phyloP scores from a whole-genome alignment of 805 yeast genomes.

The Kodamaea laetipori region DNA sequence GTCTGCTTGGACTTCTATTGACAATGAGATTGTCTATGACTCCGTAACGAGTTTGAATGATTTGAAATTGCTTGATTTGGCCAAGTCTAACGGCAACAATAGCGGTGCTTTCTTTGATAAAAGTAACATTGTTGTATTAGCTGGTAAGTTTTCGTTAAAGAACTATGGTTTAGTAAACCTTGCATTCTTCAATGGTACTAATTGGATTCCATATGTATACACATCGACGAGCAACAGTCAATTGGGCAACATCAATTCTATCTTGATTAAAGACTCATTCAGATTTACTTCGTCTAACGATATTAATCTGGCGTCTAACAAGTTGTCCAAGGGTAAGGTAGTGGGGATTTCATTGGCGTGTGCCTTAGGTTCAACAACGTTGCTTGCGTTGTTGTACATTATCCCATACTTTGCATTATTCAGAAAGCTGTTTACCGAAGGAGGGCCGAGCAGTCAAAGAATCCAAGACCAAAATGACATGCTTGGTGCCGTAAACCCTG shows the following conservation, averaged over 20 bases:
- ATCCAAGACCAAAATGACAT: conserved; percentile 43
- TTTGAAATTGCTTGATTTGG: conserved; percentile 43
- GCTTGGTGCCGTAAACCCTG: conserved; percentile 47
- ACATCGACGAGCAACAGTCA: conserved; percentile 26
- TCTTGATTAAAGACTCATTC: conserved; percentile 37
- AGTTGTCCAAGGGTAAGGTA: conserved; percentile 42
- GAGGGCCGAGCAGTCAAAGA: conserved; percentile 27
- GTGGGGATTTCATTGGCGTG: conserved; percentile 49
- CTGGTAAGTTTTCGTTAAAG: conserved; percentile 56
- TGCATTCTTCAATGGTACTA: conserved; percentile 64
- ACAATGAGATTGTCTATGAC: conserved; percentile 28
- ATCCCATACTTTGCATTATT: conserved; percentile 42
- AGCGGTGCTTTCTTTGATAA: conserved; percentile 42
- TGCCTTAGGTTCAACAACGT: conserved; percentile 45
- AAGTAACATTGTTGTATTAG: conserved; percentile 51
- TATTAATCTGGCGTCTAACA: conserved; percentile 19
- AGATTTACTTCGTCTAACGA: conserved; percentile 41
- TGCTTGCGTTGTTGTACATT: conserved; percentile 43
- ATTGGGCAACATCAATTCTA: conserved; percentile 33
- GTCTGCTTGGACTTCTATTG: conserved; percentile 49
- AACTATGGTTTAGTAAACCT: conserved; percentile 58
- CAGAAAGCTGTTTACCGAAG: conserved; percentile 27
- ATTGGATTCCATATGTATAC: conserved; percentile 67
- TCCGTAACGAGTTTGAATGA: conserved; percentile 45
- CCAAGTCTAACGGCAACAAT: conserved; percentile 30